Conservation (phyloP, 2,329 filamentous ascomycete genomes). For the Pseudogymnoascus sp. region DNA sequence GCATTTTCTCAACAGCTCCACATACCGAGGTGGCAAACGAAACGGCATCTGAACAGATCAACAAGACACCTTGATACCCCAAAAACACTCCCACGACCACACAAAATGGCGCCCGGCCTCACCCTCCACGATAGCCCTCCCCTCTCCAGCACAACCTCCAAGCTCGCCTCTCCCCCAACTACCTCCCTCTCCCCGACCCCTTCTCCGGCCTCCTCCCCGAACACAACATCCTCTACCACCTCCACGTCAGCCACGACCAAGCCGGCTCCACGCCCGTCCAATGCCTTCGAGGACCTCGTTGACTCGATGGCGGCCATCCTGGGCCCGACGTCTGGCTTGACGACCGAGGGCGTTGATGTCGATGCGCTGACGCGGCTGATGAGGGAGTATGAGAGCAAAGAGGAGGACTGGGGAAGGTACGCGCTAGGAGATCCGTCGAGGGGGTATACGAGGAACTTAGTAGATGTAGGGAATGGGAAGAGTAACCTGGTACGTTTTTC, state of each 20-base stretch:
- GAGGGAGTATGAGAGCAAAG: slow-evolving; percentile 61
- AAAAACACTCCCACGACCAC: not conserved
- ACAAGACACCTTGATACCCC: not conserved
- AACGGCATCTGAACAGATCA: not conserved
- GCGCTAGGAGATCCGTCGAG: slow-evolving; percentile 62
- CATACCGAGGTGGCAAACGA: not conserved
- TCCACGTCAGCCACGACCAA: not conserved
- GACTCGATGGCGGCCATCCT: slow-evolving; percentile 64
- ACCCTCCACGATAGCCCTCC: not conserved
- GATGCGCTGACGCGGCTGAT: slow-evolving; percentile 64
- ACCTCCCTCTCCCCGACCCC: not conserved
- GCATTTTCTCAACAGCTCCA: not conserved
- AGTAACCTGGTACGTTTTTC: slow-evolving; percentile 40
- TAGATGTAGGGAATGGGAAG: slow-evolving; percentile 77
- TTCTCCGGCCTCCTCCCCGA: not conserved
- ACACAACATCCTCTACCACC: not conserved
- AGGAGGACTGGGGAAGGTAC: slow-evolving; percentile 66
- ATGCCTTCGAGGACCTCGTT: slow-evolving; percentile 63
- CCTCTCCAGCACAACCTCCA: not conserved
- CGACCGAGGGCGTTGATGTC: slow-evolving; percentile 74
- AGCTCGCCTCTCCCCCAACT: not conserved
- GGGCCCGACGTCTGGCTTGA: slow-evolving; percentile 72
- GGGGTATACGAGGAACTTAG: slow-evolving; percentile 79
- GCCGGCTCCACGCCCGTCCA: slow-evolving; percentile 17
- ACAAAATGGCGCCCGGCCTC: not conserved